These are phyloP conservation scores for Urochloa ruziziensis DNA, from an alignment of 176 grass and related monocot genomes.

Conservation along the genomic window DNA sequence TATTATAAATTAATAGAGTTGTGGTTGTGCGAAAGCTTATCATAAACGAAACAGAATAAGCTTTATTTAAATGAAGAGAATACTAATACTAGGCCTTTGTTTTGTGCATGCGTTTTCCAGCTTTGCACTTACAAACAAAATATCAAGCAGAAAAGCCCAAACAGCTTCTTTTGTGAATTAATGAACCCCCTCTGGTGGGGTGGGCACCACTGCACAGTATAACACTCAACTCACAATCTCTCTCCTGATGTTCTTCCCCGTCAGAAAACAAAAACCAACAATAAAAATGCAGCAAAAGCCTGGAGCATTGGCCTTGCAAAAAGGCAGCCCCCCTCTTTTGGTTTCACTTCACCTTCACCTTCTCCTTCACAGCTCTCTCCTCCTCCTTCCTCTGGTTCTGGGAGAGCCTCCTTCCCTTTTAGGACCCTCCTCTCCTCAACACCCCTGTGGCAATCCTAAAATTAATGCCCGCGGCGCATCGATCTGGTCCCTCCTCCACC, in stretches of 20 bases:
- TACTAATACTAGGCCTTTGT: too few relatives aligned
- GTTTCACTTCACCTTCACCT: background rate
- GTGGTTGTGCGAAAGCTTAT: too few relatives aligned
- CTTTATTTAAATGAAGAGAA: too few relatives aligned
- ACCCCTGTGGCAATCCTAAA: constrained; percentile 35
- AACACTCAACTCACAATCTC: background rate
- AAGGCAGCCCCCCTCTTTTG: constrained; percentile 3
- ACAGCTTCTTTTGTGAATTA: constrained; percentile 25
- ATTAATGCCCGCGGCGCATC: background rate
- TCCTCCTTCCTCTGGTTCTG: too few relatives aligned
- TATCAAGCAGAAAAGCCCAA: constrained; percentile 29
- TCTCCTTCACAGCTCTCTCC: background rate
- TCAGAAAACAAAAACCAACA: background rate
- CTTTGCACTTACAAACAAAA: background rate
- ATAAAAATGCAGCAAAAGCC: constrained; percentile 2
- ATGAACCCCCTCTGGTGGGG: background rate
- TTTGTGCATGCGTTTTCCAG: background rate
- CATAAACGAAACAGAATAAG: too few relatives aligned
- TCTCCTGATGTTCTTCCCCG: background rate
- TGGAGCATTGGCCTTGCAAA: constrained; percentile 13
- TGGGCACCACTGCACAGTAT: background rate
- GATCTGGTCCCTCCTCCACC: constrained; percentile 32
- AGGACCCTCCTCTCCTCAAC: background rate
- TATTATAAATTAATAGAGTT: too few relatives aligned
- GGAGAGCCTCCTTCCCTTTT: background rate